Conservation (phyloP, 352 stramenopile species). For the Pythium volutum region DNA sequence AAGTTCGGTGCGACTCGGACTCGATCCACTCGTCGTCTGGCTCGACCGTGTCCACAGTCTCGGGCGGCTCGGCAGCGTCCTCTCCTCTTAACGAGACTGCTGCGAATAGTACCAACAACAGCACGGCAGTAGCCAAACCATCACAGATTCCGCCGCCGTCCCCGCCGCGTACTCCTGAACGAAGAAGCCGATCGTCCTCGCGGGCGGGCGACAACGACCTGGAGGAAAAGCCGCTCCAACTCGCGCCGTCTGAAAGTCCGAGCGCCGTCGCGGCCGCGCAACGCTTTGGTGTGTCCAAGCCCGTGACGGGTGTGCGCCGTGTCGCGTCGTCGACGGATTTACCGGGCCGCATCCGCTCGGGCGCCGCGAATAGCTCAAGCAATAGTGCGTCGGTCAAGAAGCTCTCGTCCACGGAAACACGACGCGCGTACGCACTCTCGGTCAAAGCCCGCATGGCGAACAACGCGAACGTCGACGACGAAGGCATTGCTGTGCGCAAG, state of each 20-base stretch:
- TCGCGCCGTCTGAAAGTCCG: neutral
- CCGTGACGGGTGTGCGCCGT: slow-evolving; percentile 18
- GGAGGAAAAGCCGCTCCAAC: neutral
- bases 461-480: slow-evolving; percentile 30
- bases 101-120: neutral
- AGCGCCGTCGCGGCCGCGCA: slow-evolving; percentile 12
- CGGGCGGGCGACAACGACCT: neutral
- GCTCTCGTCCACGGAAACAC: slow-evolving; percentile 30
- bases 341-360: slow-evolving; percentile 6
- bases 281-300: slow-evolving; percentile 20
- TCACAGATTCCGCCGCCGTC: slow-evolving; percentile 9
- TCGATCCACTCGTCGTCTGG: slow-evolving; percentile 17
- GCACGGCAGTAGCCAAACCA: neutral
- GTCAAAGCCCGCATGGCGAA: slow-evolving; percentile 33
- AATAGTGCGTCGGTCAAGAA: slow-evolving; percentile 25
- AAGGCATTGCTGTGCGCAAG: slow-evolving; percentile 12
- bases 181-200: neutral
- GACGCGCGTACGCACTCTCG: slow-evolving; percentile 32
- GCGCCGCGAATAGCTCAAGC: slow-evolving; percentile 2
- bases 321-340: slow-evolving; percentile 18
- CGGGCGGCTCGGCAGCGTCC: slow-evolving; percentile 26
- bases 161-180: slow-evolving; percentile 16
- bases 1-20: slow-evolving; percentile 34
- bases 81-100: slow-evolving; percentile 29
- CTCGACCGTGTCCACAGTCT: slow-evolving; percentile 29